A percentile compares a stretch with the other conserved stretches of the same genome.
phyloP scores from a whole-genome alignment of 257 asterid species.

The Capsicum rhomboideum region DNA sequence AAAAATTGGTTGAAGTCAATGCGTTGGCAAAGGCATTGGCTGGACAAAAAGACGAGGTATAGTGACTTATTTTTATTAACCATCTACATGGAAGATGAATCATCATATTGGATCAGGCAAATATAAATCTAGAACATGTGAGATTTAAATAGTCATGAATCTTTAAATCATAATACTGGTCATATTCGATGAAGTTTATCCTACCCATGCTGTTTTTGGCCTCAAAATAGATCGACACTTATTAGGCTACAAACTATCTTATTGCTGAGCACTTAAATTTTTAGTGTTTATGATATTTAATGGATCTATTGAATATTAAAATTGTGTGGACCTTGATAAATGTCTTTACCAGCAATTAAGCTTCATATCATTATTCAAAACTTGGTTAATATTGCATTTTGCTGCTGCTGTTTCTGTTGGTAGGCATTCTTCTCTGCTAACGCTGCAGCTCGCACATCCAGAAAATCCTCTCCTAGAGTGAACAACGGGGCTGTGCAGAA shows the following conservation, averaged over 20 bases:
- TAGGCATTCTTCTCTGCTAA: constrained; percentile 81
- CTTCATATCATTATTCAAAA: not conserved
- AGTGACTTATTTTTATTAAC: not conserved
- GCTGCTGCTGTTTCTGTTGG: constrained; percentile 2
- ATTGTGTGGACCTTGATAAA: not conserved
- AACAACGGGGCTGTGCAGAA: constrained; percentile 87
- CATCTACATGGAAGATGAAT: not conserved
- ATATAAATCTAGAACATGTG: not conserved
- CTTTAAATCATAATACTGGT: not conserved
- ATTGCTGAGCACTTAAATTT: not conserved
- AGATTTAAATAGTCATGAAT: not conserved
- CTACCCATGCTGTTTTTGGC: not conserved
- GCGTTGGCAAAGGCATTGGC: constrained; percentile 86
- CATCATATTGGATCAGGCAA: not conserved
- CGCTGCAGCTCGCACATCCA: constrained; percentile 83
- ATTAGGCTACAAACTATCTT: not conserved
- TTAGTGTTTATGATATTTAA: not conserved
- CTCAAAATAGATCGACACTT: not conserved
- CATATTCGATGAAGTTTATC: not conserved
- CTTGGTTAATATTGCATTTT: not conserved
- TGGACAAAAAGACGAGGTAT: constrained; percentile 78
- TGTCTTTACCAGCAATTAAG: not conserved
- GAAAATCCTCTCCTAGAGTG: constrained; percentile 92
- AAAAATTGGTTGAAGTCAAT: constrained; percentile 85
- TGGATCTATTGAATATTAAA: not conserved